These are phyloP conservation scores for Parathielavia appendiculata DNA, from an alignment of 495 filamentous ascomycete genomes.

Conservation along the genomic window DNA sequence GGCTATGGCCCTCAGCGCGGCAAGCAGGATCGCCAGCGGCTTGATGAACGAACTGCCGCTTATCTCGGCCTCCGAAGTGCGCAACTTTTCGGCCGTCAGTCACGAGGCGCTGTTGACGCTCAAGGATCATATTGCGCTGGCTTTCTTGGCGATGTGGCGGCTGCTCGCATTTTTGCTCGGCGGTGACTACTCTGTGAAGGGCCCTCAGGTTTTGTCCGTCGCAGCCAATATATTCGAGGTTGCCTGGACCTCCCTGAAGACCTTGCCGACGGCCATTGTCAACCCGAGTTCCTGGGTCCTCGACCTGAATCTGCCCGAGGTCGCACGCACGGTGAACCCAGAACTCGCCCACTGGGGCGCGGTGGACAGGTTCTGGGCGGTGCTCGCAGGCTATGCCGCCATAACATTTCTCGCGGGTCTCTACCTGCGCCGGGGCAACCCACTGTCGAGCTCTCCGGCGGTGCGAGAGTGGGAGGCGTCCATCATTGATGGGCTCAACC, in stretches of 20 bases:
- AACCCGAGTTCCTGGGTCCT: constrained; percentile 46
- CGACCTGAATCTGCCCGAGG: constrained; percentile 42
- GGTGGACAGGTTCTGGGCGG: constrained; percentile 71
- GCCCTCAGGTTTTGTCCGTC: constrained; percentile 9
- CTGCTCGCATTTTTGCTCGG: constrained; percentile 30
- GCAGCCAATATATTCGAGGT: constrained; percentile 9
- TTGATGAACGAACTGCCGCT: constrained; percentile 38
- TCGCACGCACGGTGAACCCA: constrained; percentile 46
- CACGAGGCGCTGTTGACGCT: constrained; percentile 41
- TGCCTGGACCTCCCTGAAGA: constrained; percentile 17
- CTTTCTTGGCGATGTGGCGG: constrained; percentile 23
- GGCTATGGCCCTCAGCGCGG: constrained; percentile 24
- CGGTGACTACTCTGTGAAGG: constrained; percentile 32
- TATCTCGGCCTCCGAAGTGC: constrained; percentile 40
- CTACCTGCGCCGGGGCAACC: constrained; percentile 66
- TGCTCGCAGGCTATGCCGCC: constrained; percentile 72
- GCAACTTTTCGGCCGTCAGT: constrained; percentile 46
- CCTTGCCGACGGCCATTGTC: constrained; percentile 16
- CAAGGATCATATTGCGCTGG: constrained; percentile 32
- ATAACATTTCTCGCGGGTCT: constrained; percentile 66
- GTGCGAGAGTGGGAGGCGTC: constrained; percentile 70
- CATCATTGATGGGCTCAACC: constrained; percentile 76
- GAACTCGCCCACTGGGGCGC: constrained; percentile 70
- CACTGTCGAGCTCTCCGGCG: constrained; percentile 58
- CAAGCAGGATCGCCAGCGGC: constrained; percentile 36